phyloP scores from a whole-genome alignment of 1,139 yeast genomes.

The Candida sojae region DNA sequence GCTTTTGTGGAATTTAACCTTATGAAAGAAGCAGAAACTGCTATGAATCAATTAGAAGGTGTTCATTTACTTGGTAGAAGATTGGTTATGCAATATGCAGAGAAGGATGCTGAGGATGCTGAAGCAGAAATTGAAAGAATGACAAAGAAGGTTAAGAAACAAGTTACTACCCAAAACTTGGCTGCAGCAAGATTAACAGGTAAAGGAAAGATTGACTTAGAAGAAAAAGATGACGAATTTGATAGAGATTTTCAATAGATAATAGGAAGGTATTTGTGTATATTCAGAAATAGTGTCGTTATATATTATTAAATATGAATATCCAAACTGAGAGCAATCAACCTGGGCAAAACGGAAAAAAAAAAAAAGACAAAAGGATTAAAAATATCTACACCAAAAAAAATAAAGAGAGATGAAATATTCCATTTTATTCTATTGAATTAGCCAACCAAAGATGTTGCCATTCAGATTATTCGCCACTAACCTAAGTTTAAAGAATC shows the following conservation, averaged over 20 bases:
- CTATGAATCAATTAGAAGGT: constrained; percentile 93
- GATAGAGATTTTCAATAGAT: constrained; percentile 11
- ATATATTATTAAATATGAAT: too few relatives aligned
- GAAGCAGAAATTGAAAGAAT: constrained; percentile 88
- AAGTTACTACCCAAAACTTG: constrained; percentile 73
- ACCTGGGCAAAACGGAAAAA: background rate
- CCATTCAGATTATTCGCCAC: constrained; percentile 7
- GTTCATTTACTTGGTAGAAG: constrained; percentile 97
- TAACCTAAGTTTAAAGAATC: constrained; percentile 7
- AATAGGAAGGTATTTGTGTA: background rate
- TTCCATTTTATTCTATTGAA: constrained; percentile 1
- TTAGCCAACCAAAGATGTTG: constrained; percentile 5
- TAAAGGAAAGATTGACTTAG: constrained; percentile 75
- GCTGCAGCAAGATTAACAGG: constrained; percentile 73
- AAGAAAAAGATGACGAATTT: constrained; percentile 47
- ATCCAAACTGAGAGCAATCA: too few relatives aligned
- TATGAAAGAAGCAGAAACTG: constrained; percentile 90
- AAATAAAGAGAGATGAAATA: background rate
- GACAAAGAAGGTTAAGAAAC: constrained; percentile 83
- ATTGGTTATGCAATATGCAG: constrained; percentile 92
- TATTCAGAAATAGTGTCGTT: too few relatives aligned
- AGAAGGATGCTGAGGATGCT: constrained; percentile 75
- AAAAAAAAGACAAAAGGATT: constrained; percentile 1
- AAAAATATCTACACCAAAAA: background rate
- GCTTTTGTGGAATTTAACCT: constrained; percentile 93